A percentile compares a stretch with the other conserved stretches of the same genome.
Conservation (phyloP, 2,329 filamentous ascomycete species). For the Shiraia sp. region DNA sequence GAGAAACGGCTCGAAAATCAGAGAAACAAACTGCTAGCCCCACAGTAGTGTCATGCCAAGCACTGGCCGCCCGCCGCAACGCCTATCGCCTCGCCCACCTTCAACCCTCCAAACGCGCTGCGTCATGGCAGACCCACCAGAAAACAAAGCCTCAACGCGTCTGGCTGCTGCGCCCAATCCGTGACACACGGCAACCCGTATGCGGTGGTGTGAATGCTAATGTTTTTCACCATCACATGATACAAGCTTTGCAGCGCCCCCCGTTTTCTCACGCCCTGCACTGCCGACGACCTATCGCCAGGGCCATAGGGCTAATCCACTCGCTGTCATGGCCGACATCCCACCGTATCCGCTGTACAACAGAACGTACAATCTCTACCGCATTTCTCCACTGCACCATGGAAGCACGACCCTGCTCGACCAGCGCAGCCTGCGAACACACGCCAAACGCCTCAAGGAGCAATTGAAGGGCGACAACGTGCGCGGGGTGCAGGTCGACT, state of each 20-base stretch:
- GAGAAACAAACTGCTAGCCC: slow-evolving; percentile 8
- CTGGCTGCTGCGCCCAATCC: too few species aligned
- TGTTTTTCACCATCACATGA: background rate
- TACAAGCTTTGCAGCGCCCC: too few species aligned
- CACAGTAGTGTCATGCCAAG: slow-evolving; percentile 6
- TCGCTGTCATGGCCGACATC: slow-evolving; percentile 38
- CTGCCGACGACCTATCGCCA: too few species aligned
- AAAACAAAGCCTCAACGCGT: too few species aligned
- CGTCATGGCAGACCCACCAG: slow-evolving; percentile 11
- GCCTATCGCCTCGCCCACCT: slow-evolving; percentile 1
- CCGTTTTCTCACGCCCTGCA: too few species aligned
- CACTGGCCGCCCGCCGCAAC: slow-evolving; percentile 5
- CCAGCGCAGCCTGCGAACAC: slow-evolving; percentile 47
- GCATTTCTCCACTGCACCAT: slow-evolving; percentile 59
- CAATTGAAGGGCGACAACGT: slow-evolving; percentile 55
- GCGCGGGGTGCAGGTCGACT: slow-evolving; percentile 50
- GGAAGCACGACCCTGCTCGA: slow-evolving; percentile 42
- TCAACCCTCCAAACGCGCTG: slow-evolving; percentile 11
- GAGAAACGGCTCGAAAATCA: slow-evolving; percentile 6
- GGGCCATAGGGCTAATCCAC: too few species aligned
- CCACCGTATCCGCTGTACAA: slow-evolving; percentile 53
- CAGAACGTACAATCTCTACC: slow-evolving; percentile 59
- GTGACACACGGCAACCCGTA: too few species aligned
- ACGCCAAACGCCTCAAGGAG: slow-evolving; percentile 54
- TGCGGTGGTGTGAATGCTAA: background rate